Conservation (phyloP, 768 basidiomycete genomes). For the Russula compacta region DNA sequence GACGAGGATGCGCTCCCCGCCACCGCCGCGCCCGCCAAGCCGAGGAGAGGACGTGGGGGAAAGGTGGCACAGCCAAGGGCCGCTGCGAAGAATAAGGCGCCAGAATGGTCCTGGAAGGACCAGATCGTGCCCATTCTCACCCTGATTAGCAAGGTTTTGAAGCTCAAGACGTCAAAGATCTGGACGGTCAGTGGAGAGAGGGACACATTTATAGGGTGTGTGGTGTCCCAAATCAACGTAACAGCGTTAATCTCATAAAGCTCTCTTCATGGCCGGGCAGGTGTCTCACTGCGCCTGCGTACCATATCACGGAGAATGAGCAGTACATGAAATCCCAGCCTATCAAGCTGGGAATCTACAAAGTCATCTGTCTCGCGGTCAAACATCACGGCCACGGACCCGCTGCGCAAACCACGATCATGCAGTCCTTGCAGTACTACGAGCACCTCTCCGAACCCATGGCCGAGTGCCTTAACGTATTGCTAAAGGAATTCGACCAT, state of each 20-base stretch:
- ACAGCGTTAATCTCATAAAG: conserved; percentile 3
- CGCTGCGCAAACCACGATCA: conserved; percentile 81
- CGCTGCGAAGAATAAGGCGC: conserved; percentile 30
- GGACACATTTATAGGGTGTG: conserved; percentile 79
- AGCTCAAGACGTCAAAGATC: conserved; percentile 62
- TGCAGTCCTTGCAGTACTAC: conserved; percentile 86
- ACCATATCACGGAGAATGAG: conserved; percentile 80
- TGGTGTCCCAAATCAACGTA: conserved; percentile 11
- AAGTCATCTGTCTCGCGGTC: conserved; percentile 84
- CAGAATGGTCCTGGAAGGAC: conserved; percentile 65
- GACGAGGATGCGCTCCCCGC: conserved; percentile 35
- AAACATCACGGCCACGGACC: conserved; percentile 83
- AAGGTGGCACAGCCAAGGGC: conserved; percentile 42
- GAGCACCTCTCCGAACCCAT: conserved; percentile 92
- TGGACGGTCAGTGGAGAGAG: conserved; percentile 85
- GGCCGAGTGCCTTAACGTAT: conserved; percentile 77
- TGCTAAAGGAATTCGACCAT: conserved; percentile 82
- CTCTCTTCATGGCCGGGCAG: conserved; percentile 30
- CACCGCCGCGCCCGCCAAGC: conserved; percentile 37
- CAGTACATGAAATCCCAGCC: conserved; percentile 73
- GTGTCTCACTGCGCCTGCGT: conserved; percentile 82
- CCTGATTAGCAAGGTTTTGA: conserved; percentile 64
- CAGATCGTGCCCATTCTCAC: conserved; percentile 64
- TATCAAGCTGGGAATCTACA: conserved; percentile 71
- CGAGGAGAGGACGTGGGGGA: conserved; percentile 50